phyloP scores from a whole-genome alignment of 208 protist species.

The Trichomonas tenax region DNA sequence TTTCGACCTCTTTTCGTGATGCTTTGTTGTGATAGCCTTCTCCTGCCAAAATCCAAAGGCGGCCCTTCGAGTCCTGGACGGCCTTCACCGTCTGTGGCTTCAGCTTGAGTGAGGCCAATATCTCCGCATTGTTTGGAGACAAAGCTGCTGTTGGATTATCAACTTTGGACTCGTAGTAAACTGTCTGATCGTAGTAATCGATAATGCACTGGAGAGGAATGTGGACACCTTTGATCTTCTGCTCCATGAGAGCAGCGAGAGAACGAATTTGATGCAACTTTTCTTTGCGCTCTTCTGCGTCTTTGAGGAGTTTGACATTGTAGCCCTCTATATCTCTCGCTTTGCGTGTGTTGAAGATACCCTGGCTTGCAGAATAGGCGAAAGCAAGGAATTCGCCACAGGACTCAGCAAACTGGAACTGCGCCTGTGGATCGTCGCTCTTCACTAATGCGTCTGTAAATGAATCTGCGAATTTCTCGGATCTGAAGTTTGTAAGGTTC shows the following conservation, averaged over 20 bases:
- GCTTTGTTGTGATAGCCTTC: background rate
- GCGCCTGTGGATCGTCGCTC: background rate
- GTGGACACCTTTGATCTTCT: background rate
- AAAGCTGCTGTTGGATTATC: background rate
- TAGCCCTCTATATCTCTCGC: background rate
- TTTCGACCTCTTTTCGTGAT: background rate
- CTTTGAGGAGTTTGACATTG: background rate
- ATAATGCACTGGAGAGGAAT: background rate
- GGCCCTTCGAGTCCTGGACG: background rate
- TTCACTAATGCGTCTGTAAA: background rate
- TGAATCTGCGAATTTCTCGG: background rate
- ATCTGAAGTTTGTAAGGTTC: background rate
- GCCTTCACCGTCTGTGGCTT: background rate
- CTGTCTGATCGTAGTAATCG: background rate
- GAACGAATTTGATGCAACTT: background rate
- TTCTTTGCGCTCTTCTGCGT: background rate
- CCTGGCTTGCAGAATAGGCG: background rate
- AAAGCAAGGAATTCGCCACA: background rate
- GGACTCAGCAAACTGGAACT: conserved; percentile 2
- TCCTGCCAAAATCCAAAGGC: background rate
- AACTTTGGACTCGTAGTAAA: background rate
- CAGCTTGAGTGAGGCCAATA: background rate
- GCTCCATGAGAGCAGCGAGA: background rate
- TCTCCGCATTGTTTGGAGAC: background rate
- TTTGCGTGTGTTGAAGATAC: background rate